Evolutionary conservation across 495 filamentous ascomycete genomes (phyloP).

Genomic region (Penicillium silybi): DNA sequence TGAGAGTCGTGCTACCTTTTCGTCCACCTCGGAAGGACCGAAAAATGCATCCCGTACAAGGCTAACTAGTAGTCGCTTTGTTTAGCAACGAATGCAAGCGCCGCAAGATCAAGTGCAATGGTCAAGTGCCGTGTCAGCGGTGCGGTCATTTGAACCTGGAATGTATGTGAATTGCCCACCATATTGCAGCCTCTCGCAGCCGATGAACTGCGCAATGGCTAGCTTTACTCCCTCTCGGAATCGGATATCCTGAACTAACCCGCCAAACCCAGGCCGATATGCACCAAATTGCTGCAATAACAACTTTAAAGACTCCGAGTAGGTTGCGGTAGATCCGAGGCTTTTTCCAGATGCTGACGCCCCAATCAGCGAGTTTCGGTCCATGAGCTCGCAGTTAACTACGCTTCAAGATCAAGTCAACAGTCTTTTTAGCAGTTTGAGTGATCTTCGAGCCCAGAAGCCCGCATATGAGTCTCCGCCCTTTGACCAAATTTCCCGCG

Average conservation of each 20-base stretch:
- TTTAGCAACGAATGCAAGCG: constrained; percentile 83
- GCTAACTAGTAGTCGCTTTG: constrained; percentile 10
- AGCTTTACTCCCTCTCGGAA: not conserved
- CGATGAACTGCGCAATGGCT: not conserved
- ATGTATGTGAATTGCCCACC: constrained; percentile 43
- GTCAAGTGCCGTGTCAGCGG: constrained; percentile 79
- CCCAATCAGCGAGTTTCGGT: constrained; percentile 63
- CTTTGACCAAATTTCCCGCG: constrained; percentile 37
- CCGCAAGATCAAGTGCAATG: constrained; percentile 94
- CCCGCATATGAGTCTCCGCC: constrained; percentile 32
- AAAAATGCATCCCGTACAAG: not conserved
- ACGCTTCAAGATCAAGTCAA: constrained; percentile 84
- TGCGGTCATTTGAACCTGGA: constrained; percentile 85
- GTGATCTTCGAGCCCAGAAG: constrained; percentile 52
- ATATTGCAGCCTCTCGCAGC: not conserved
- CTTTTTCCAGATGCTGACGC: constrained; percentile 6
- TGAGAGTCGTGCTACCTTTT: constrained; percentile 11
- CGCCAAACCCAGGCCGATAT: constrained; percentile 58
- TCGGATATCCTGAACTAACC: constrained; percentile 3
- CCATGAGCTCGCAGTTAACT: constrained; percentile 69
- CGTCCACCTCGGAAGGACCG: not conserved
- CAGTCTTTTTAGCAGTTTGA: constrained; percentile 64
- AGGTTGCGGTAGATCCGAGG: constrained; percentile 17
- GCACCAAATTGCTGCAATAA: constrained; percentile 84
- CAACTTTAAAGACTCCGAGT: constrained; percentile 80